Evolutionary conservation across 2,329 filamentous ascomycete genomes (phyloP), one percentile per base, ranked within the genome.

Genomic region (Macrophomina phaseolina): DNA sequence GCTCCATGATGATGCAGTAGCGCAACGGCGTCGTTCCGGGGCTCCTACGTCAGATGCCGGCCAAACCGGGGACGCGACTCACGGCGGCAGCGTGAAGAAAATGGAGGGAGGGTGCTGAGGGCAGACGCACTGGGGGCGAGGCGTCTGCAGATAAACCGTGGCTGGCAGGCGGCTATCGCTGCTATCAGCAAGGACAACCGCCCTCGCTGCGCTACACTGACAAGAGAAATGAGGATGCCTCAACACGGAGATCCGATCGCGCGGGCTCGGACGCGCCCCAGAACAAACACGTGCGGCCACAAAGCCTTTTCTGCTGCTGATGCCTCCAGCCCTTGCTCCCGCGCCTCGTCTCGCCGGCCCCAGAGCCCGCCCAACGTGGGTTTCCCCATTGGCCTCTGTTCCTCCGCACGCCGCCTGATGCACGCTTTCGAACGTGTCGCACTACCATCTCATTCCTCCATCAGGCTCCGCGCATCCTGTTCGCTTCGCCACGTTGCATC

Each of bases 1-100:
- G 52, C 32, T 55, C 42, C 58, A 62, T 62, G 42, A 45, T 45
- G 58, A 23, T 48, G 58, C 58, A 38, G 58, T n/a, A 62, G 56
- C 12, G 42, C 40, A 61, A 36, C 30, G 45, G 45, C 14, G 23
- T 18, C 34, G 42, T 45, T 16, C 42, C 42, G 42, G 42, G 11
- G 42, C 42, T 18, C 52, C 30, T 18, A 49, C 58, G 58, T 62
- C 45, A 62, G 58, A 38, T 48, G 45, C 30, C 45, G 32, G 45
- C 38, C 32, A 55, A 38, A 36, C 52, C 52, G 52, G 52, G 28
- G 16, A 34, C 38, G 23, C 55, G 11, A 40, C 40, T 14, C 9
- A 45, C 42, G 42, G 42, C 23, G 5, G 4, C 8, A 5, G 36
- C 40, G 38, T 14, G 55, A 18, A 14, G 14, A 3, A 40, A 45